These are phyloP conservation scores for Simmondsia chinensis DNA, from an alignment of 148 eudicot species.

Conservation along the genomic window DNA sequence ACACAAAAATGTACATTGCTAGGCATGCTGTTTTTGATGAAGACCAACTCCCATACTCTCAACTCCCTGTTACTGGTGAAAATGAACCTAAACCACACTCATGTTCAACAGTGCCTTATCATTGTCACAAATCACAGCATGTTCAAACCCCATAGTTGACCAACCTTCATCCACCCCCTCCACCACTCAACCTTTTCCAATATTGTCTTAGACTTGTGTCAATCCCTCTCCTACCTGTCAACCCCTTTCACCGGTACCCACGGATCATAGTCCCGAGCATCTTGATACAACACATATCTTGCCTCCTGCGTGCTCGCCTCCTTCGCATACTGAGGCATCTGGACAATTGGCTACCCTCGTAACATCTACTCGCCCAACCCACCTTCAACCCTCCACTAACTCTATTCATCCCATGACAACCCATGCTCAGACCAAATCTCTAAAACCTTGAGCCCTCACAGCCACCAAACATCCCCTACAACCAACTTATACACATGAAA, in stretches of 20 bases:
- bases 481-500: not conserved
- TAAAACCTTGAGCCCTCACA: not conserved
- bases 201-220: too few relatives aligned
- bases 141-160: too few relatives aligned
- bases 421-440: not conserved
- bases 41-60: not conserved
- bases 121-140: too few relatives aligned
- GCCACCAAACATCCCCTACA: not conserved
- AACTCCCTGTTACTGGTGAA: too few relatives aligned
- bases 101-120: not conserved
- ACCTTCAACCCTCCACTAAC: not conserved
- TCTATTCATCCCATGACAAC: not conserved
- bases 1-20: not conserved
- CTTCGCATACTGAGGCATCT: too few relatives aligned
- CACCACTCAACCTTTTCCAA: too few relatives aligned
- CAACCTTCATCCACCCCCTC: too few relatives aligned
- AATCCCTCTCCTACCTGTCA: not conserved
- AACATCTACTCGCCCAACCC: too few relatives aligned
- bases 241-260: not conserved
- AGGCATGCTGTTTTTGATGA: not conserved
- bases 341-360: too few relatives aligned
- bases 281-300: not conserved
- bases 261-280: not conserved
- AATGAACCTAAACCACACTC: not conserved
- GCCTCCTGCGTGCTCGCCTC: too few relatives aligned